Conservation (phyloP, 2,329 filamentous ascomycete genomes). For the Colletotrichum caudatum region DNA sequence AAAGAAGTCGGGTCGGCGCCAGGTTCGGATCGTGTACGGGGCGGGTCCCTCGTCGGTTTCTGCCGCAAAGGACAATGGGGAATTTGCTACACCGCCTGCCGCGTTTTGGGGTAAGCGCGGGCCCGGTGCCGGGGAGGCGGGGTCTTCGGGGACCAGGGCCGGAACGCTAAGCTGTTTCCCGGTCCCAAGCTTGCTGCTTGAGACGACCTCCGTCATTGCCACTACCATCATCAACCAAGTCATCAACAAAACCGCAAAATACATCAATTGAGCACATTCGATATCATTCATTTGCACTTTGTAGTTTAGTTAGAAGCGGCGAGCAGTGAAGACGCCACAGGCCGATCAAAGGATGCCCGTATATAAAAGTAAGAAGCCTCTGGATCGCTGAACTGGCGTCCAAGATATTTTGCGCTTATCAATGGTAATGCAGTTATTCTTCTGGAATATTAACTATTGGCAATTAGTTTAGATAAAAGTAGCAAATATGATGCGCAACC, state of each 20-base stretch:
- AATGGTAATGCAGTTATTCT: background rate
- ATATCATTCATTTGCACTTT: background rate
- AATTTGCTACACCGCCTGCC: conserved; percentile 25
- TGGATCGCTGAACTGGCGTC: background rate
- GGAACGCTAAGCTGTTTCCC: background rate
- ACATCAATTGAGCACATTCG: background rate
- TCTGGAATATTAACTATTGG: background rate
- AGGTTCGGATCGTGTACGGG: conserved; percentile 15
- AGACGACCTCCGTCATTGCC: background rate
- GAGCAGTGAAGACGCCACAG: background rate
- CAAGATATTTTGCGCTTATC: background rate
- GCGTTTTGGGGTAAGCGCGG: background rate
- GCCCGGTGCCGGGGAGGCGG: conserved; percentile 31
- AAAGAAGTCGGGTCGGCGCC: conserved; percentile 19
- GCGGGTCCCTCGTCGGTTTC: conserved; percentile 27
- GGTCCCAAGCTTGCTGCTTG: background rate
- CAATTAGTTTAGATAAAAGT: too few species aligned
- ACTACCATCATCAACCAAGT: background rate
- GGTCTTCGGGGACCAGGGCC: background rate
- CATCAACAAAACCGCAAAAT: background rate
- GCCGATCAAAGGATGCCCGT: too few species aligned
- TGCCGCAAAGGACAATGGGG: conserved; percentile 25
- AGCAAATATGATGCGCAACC: background rate
- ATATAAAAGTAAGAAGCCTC: too few species aligned
- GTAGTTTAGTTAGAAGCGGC: background rate